Base-by-base conservation (phyloP, 768 basidiomycete species). In the Naganishia onofrii region DNA sequence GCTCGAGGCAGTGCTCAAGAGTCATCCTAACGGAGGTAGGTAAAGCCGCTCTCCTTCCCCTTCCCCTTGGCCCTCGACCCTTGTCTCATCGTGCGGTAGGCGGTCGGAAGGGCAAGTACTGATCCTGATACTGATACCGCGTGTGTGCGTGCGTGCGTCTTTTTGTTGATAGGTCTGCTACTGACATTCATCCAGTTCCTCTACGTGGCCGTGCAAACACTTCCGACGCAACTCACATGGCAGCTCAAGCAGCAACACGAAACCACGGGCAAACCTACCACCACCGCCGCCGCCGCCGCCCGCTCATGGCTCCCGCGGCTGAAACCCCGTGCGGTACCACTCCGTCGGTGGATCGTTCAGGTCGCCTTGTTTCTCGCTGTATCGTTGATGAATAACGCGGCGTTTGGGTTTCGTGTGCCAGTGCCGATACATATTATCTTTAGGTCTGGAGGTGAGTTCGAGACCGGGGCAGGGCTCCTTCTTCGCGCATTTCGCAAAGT, bases 161-260 rank as follows among this genome's bases (percentile, higher is more conserved):
- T n/a, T n/a, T n/a, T n/a, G n/a, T n/a, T n/a, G n/a, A n/a, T 69
- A 90, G 90, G 90, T 26, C 88, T 90, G 12, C 88, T 90, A 36
- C 85, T 93, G 54, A 92, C 91, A 3, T 90, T 92, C 81, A 87
- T 87, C 15, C 92, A 93, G 80, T 90, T 91, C 86, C 74, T 87
- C 42, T 92, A 91, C 81, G 88, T 92, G 66, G 85, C 90, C 7
- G 36, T 85, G 12, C 88, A 88, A 67, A 86, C 86, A 12, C 80
- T 91, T 9, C 88, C 90, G 0, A 83, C 85, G 0, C 90, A 90
- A 75, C 69, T 92, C 54, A 79, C 74, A 23, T 85, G 84, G 69
- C 42, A 42, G 15, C 42, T n/a, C n/a, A n/a, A n/a, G n/a, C n/a
- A n/a, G n/a, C n/a, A n/a, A n/a, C n/a, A n/a, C n/a, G n/a, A n/a